Evolutionary conservation across 2,329 filamentous ascomycete species (phyloP), one percentile per base, ranked within the genome.

Genomic region (Ophiocordyceps camponoti-floridani): DNA sequence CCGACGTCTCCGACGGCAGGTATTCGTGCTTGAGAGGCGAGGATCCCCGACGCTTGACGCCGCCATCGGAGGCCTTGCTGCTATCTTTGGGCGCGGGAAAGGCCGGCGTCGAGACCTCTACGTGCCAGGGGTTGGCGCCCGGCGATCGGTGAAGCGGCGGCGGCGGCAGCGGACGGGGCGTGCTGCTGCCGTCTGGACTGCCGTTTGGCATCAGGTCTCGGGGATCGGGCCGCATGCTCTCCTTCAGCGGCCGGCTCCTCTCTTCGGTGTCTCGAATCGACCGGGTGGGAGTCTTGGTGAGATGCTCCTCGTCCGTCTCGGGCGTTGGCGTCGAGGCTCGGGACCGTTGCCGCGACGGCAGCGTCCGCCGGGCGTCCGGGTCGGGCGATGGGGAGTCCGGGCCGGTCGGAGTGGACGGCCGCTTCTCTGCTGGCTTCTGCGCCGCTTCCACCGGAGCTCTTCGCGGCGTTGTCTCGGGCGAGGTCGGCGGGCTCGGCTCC

Each of bases 1-100:
- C 77, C 7, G 73, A 77, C 42, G 69, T 62, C 43, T 79, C 75
- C 1, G 91, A 96, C 13, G 89, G 89, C 49, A 88, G 81, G 54
- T 95, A 98, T 63, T 98, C 89, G 57, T 96, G 89, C 65, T 98
- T 98, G 43, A 98, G 68, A 0, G 91, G 91, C 1, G 91, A 98
- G 0, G 91, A 96, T 1, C 79, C 82, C 16, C 87, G 77, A 41
- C 88, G 77, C 56, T 81, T 75, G 19, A 75, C 51, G 59, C 35
- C 35, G n/a, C 59, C 69, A 50, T 53, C 55, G 30, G 58, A 59
- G 51, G 53, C 60, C 54, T 57, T 63, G 57, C 52, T 60, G 53
- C 65, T 79, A 69, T 47, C 49, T 3, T 23, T 23, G 23, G 43
- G 26, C 49, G 43, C 51, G 11, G 46, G 51, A 47, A 47, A 51